These are phyloP conservation scores for Capsicum pubescens DNA, from an alignment of 257 asterid genomes.

Conservation along the genomic window DNA sequence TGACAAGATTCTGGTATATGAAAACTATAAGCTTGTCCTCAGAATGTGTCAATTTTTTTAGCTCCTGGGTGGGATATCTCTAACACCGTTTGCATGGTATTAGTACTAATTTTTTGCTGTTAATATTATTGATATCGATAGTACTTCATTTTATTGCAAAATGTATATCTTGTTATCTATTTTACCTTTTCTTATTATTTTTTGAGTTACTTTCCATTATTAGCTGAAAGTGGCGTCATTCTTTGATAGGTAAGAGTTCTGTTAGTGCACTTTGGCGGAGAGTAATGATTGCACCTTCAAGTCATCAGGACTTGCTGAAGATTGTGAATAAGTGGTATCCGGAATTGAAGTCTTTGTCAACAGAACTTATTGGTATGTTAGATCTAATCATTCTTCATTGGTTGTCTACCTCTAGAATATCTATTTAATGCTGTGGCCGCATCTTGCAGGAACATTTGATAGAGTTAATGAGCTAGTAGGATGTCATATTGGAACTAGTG, in stretches of 20 bases:
- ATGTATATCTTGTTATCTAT: not conserved
- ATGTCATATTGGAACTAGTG: slow-evolving; percentile 48
- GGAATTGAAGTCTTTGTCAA: slow-evolving; percentile 58
- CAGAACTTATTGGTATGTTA: slow-evolving; percentile 63
- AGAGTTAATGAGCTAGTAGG: slow-evolving; percentile 60
- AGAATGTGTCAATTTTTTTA: slow-evolving; percentile 2
- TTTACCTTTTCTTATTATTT: slow-evolving; percentile 20
- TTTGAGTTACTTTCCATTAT: slow-evolving; percentile 4
- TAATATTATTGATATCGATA: not conserved
- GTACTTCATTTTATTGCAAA: slow-evolving; percentile 17
- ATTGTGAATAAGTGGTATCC: slow-evolving; percentile 77
- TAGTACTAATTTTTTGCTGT: not conserved
- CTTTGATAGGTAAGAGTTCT: slow-evolving; percentile 60
- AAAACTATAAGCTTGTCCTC: not conserved
- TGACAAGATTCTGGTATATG: slow-evolving; percentile 1
- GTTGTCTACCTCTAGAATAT: slow-evolving; percentile 4
- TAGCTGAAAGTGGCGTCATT: not conserved
- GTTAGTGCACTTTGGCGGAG: slow-evolving; percentile 89
- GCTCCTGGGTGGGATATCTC: slow-evolving; percentile 15
- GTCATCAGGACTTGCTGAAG: slow-evolving; percentile 58
- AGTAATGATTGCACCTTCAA: slow-evolving; percentile 63
- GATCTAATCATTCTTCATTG: slow-evolving; percentile 16
- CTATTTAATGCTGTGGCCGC: slow-evolving; percentile 21
- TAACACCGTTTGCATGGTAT: not conserved
- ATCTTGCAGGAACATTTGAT: slow-evolving; percentile 69